Base-by-base conservation (phyloP, 805 yeast genomes). In the Candida silvicultrix region DNA sequence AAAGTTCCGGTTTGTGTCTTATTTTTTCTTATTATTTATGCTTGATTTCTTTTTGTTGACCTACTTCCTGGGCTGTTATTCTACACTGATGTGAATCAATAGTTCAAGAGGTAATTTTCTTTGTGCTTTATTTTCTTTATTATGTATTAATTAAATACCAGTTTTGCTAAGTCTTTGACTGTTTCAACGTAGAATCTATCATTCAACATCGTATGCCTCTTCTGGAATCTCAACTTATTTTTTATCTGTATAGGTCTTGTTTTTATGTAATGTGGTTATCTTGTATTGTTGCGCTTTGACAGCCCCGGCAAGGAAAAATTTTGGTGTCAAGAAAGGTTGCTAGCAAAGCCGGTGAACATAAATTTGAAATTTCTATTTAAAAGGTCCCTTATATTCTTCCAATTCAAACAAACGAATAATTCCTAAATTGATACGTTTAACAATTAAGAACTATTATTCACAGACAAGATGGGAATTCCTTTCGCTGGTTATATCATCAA, bases 401-500 rank as follows among this genome's bases (percentile, higher is more conserved):
- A 12, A n/a, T n/a, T 4, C 19, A 5, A 28, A 28, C 12, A 28
- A 28, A 4, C 7, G n/a, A 9, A n/a, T 32, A 19, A 19, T 10
- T 4, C 22, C 5, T 19, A 8, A 18, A 18, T 7, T 35, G 19
- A 32, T 9, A 23, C 5, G 25, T 6, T 23, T 23, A 23, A 23
- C 25, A 6, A 5, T 23, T 23, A 23, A 5, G 9, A 23, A 23
- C 25, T 6, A n/a, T n/a, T n/a, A n/a, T n/a, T n/a, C n/a, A 23
- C 25, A 23, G 25, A 23, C 40, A 38, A 22, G 7, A 22, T 38
- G 40, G 40, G 29, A 22, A 38, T 38, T 15, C 25, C 40, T 7
- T 38, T 38, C 18, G 29, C 19, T 4, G 15, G 18, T 9, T 38
- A 22, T n/a, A 42, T 46, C 6, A 15, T 53, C 21, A 56, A 55